These are phyloP conservation scores for Datisca glomerata DNA, from an alignment of 306 rosid species.

Conservation along the genomic window DNA sequence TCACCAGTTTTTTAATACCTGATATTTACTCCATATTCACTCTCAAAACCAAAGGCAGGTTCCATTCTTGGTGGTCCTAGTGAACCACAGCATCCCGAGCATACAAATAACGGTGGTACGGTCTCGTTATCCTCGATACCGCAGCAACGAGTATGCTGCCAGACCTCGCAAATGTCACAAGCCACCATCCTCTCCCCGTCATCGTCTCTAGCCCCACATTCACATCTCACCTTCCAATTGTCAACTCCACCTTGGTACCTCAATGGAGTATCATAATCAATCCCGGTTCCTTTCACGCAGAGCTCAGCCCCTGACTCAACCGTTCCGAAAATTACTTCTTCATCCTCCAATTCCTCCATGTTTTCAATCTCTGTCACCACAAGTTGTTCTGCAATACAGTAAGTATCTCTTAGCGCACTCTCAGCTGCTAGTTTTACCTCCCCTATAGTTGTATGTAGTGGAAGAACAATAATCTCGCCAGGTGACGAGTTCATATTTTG, in stretches of 20 bases:
- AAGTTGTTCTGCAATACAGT: constrained; percentile 44
- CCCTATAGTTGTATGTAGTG: constrained; percentile 59
- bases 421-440: constrained; percentile 64
- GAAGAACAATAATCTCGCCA: constrained; percentile 58
- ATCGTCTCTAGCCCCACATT: constrained; percentile 71
- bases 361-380: constrained; percentile 45
- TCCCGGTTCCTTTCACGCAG: constrained; percentile 41
- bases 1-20: neutral
- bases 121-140: neutral
- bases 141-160: constrained; percentile 67
- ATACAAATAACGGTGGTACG: constrained; percentile 1
- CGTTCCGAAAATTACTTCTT: constrained; percentile 49
- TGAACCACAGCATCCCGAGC: constrained; percentile 1
- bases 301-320: constrained; percentile 55
- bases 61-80: neutral
- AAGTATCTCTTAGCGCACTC: constrained; percentile 66
- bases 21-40: neutral
- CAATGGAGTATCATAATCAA: constrained; percentile 35
- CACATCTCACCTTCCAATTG: constrained; percentile 33
- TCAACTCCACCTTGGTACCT: constrained; percentile 38
- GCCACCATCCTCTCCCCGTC: constrained; percentile 79
- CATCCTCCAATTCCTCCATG: constrained; percentile 32
- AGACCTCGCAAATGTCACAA: constrained; percentile 78
- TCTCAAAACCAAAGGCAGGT: neutral
- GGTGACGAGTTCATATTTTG: constrained; percentile 20